Base-by-base conservation (phyloP, 2,329 filamentous ascomycete species). In the Fusarium transvaalense region DNA sequence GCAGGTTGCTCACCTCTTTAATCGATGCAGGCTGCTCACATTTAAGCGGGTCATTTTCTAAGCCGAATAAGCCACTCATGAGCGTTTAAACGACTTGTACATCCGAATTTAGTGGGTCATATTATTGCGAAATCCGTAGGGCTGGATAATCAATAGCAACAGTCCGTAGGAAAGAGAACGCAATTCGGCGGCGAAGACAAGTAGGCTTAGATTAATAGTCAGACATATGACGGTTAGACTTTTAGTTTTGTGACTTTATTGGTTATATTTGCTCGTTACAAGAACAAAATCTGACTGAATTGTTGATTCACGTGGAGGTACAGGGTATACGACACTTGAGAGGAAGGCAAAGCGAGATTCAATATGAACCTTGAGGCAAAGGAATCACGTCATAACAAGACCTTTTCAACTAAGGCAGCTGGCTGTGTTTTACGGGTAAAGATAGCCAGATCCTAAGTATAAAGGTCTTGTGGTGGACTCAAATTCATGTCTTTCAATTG, bases 231-330 rank as follows among this genome's bases (percentile, higher is more conserved):
- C 10, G 23, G 21, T 6, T 38, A 13, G 3, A 50, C 10, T 17
- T 6, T 1, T 0, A 2, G 1, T 0, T 3, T 4, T 3, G 5
- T 14, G 10, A 0, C 3, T 14, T 2, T 17, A 10, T 10, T 15
- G 17, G 13, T 3, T 14, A 5, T 2, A 12, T 3, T 6, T 10
- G 5, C 5, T 25, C 2, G 1, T 10, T 5, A 10, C 10, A 10
- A 15, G 3, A 9, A 4, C 17, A 21, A n/a, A 23, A 9, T 17
- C 3, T 8, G 17, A 10, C 46, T 13, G 6, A 2, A 15, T 12
- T 10, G 5, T 12, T 5, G 6, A 12, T 12, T 21, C 8, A 17
- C 6, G 4, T 6, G 10, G 21, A 17, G 9, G 14, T 10, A 9
- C 17, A 46, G 27, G 43, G 43, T 19, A 39, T 29, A 9, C 5